Evolutionary conservation across 345 rosid genomes (phyloP), one percentile per base, ranked within the genome.

Genomic region (Xanthoceras sorbifolium): DNA sequence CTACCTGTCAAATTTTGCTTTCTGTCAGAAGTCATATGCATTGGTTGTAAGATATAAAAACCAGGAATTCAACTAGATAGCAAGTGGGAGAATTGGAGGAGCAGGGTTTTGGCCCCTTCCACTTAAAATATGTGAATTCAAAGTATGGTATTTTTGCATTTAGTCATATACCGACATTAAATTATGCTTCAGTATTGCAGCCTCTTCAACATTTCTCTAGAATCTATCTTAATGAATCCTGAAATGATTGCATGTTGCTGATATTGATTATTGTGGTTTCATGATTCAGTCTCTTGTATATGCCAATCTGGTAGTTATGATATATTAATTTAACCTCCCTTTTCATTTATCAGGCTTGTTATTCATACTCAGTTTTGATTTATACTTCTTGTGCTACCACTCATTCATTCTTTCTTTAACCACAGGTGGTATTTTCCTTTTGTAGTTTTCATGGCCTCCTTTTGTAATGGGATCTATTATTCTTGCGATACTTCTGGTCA

Each of bases 361-460:
- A 8, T 10, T 50, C 71, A 28, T 65, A 28, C 71, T 68, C 61
- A 12, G n/a, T 44, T 74, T 62, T 60, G 22, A 22, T n/a, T 63
- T n/a, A 46, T 62, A 22, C 25, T 40, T 31, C 3, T 20, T 78
- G 57, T 76, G 78, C 70, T 82, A 61, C 82, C 42, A 72, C 87
- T 85, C 80, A 85, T 83, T 67, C 72, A 68, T 77, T 77, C 77
- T 79, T 82, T 79, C 74, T 74, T 83, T 87, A 88, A 89, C 90
- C 76, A 80, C 88, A 84, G 87, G 86, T 82, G 79, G 63, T 87
- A 44, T 89, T 87, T 88, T 87, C 78, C 78, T 84, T 89, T 88
- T 97, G 97, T 86, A 97, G 99, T 97, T 97, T 86, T 89, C 90
- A 0, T 97, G 99, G 99, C 98, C 97, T 68, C 99, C 99, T 76